Percentiles rank a stretch among this genome's conserved stretches.
Conservation (phyloP, 768 basidiomycete genomes). For the Kwoniella mangroviensis region DNA sequence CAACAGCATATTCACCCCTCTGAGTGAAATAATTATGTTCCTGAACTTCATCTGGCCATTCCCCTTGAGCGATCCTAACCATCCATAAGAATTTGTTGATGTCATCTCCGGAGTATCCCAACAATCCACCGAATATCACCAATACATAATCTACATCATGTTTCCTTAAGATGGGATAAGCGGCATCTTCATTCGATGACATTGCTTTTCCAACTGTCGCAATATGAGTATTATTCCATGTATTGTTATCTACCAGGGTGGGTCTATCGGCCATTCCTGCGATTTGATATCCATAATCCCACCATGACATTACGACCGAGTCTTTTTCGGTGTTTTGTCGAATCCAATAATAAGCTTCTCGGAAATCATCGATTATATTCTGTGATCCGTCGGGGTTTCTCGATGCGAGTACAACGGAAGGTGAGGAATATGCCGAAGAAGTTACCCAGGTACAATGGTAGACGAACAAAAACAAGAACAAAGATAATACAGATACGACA, state of each 20-base stretch:
- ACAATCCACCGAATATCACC: conserved; percentile 92
- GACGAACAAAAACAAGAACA: conserved; percentile 86
- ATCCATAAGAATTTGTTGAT: conserved; percentile 99
- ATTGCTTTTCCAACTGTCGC: conserved; percentile 99
- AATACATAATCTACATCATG: conserved; percentile 96
- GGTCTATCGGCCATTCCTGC: conserved; percentile 98
- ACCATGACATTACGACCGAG: conserved; percentile 98
- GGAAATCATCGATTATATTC: conserved; percentile 97
- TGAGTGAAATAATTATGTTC: conserved; percentile 92
- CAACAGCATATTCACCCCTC: conserved; percentile 89
- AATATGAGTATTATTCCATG: conserved; percentile 99
- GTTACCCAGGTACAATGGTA: conserved; percentile 98
- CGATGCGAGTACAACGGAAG: conserved; percentile 91
- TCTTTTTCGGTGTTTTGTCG: conserved; percentile 91
- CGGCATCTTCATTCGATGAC: conserved; percentile 89
- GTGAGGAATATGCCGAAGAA: conserved; percentile 91
- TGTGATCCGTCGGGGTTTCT: conserved; percentile 78
- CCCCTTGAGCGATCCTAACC: conserved; percentile 77
- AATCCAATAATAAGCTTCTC: conserved; percentile 99
- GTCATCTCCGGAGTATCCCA: conserved; percentile 96
- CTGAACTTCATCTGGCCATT: conserved; percentile 98
- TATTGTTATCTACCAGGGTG: conserved; percentile 97
- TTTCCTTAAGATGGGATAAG: conserved; percentile 94
- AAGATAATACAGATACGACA: conserved; percentile 74
- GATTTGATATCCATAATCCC: conserved; percentile 99